Conservation (phyloP, 352 stramenopile species). For the Phytophthora pinifolia region DNA sequence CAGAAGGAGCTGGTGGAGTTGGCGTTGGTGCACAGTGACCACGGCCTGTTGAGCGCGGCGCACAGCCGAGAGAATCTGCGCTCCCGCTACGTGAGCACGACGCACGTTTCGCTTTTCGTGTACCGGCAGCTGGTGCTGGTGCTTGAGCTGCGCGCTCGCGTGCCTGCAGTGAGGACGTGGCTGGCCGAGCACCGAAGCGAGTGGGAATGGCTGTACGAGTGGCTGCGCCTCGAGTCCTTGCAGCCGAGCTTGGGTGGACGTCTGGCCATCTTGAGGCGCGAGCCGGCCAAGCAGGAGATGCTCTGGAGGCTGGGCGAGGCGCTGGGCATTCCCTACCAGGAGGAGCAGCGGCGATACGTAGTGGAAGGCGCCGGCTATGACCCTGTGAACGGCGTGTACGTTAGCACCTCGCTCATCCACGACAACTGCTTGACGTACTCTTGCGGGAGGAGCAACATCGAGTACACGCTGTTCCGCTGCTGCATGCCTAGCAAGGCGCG, state of each 20-base stretch:
- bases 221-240: slow-evolving; percentile 84
- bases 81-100: slow-evolving; percentile 65
- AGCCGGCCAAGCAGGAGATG: slow-evolving; percentile 75
- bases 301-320: slow-evolving; percentile 65
- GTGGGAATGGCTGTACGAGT: slow-evolving; percentile 89
- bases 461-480: slow-evolving; percentile 97
- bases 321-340: slow-evolving; percentile 58
- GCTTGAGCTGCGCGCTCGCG: slow-evolving; percentile 68
- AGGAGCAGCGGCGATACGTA: slow-evolving; percentile 85
- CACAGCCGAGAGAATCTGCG: slow-evolving; percentile 66
- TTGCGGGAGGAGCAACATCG: slow-evolving; percentile 58
- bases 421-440: slow-evolving; percentile 80
- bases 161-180: slow-evolving; percentile 57
- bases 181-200: slow-evolving; percentile 48
- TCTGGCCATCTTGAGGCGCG: slow-evolving; percentile 57
- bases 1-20: slow-evolving; percentile 69
- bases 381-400: slow-evolving; percentile 94
- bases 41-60: slow-evolving; percentile 67
- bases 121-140: slow-evolving; percentile 76
- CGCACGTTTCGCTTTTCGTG: slow-evolving; percentile 75
- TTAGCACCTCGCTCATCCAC: slow-evolving; percentile 75
- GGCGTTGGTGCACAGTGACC: slow-evolving; percentile 62
- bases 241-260: slow-evolving; percentile 76
- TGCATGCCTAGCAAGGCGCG: slow-evolving; percentile 97
- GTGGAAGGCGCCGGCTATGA: slow-evolving; percentile 89